phyloP scores from a whole-genome alignment of 2,329 filamentous ascomycete genomes.

The Hypoxylon sp. region DNA sequence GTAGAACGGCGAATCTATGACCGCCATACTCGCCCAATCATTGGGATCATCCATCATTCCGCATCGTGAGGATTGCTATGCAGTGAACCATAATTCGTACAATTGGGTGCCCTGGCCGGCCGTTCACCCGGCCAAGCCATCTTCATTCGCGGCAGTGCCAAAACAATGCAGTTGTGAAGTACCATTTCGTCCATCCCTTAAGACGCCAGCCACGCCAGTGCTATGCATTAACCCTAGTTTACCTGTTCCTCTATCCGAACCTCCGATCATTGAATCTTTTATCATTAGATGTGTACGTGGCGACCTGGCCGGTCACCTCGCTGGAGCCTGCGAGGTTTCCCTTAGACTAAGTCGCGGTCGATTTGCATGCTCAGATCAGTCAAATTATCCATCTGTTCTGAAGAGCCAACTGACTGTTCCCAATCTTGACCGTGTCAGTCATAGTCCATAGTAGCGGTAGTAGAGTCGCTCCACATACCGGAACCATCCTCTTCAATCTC shows the following conservation, averaged over 20 bases:
- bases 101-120: slow-evolving; percentile 14
- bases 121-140: slow-evolving; percentile 11
- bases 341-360: slow-evolving; percentile 59
- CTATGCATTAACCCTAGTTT: slow-evolving; percentile 46
- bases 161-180: slow-evolving; percentile 32
- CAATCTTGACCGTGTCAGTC: slow-evolving; percentile 64
- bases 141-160: slow-evolving; percentile 5
- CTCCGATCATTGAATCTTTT: slow-evolving; percentile 27
- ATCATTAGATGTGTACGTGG: slow-evolving; percentile 19
- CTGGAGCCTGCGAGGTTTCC: slow-evolving; percentile 40
- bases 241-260: slow-evolving; percentile 37
- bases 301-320: slow-evolving; percentile 9
- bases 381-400: slow-evolving; percentile 68
- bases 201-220: slow-evolving; percentile 48
- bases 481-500: slow-evolving; percentile 72
- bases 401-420: slow-evolving; percentile 69
- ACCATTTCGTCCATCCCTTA: slow-evolving; percentile 38
- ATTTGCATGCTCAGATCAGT: slow-evolving; percentile 62
- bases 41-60: slow-evolving; percentile 5
- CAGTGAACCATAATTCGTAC: slow-evolving; percentile 39
- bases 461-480: slow-evolving; percentile 66
- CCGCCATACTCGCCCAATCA: slow-evolving; percentile 1
- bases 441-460: slow-evolving; percentile 56
- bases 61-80: slow-evolving; percentile 20
- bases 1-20: slow-evolving; percentile 8